These are phyloP conservation scores for Phyllachora maydis DNA, from an alignment of 2,329 filamentous ascomycete genomes.

Conservation along the genomic window DNA sequence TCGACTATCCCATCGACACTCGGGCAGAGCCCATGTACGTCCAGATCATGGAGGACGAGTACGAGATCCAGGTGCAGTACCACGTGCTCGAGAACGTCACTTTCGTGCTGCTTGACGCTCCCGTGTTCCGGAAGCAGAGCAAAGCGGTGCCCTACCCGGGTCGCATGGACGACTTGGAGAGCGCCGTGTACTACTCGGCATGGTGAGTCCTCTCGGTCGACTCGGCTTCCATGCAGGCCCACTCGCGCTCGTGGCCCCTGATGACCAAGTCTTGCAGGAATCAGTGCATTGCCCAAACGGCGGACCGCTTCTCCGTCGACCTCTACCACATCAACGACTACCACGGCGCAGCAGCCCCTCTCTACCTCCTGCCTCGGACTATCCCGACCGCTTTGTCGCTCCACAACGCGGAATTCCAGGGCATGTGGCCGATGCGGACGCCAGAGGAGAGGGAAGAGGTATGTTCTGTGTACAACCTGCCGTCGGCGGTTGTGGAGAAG, in stretches of 20 bases:
- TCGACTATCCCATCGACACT: conserved; percentile 40
- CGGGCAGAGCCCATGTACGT: conserved; percentile 37
- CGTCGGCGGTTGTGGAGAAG: conserved; percentile 28
- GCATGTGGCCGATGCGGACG: conserved; percentile 43
- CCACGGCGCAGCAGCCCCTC: conserved; percentile 22
- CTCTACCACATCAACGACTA: conserved; percentile 16
- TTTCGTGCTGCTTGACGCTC: conserved; percentile 43
- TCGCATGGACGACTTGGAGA: conserved; percentile 47
- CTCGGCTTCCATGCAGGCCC: too few species aligned
- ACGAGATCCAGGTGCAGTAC: conserved; percentile 40
- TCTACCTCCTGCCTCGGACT: conserved; percentile 39
- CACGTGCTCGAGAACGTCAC: conserved; percentile 43
- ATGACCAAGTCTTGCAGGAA: too few species aligned
- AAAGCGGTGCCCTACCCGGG: conserved; percentile 41
- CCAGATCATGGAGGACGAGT: conserved; percentile 33
- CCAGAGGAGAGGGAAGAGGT: conserved; percentile 39
- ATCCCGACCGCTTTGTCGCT: conserved; percentile 40
- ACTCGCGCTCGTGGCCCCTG: too few species aligned
- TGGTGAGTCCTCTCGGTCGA: too few species aligned
- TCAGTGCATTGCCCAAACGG: conserved; percentile 41
- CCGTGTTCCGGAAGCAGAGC: conserved; percentile 40
- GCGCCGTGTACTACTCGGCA: conserved; percentile 46
- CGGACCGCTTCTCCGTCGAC: conserved; percentile 28
- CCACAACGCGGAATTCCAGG: conserved; percentile 49
- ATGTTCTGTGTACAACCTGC: conserved; percentile 39